Base-by-base conservation (phyloP, 176 grass and related monocot genomes). In the Raddia distichophylla region DNA sequence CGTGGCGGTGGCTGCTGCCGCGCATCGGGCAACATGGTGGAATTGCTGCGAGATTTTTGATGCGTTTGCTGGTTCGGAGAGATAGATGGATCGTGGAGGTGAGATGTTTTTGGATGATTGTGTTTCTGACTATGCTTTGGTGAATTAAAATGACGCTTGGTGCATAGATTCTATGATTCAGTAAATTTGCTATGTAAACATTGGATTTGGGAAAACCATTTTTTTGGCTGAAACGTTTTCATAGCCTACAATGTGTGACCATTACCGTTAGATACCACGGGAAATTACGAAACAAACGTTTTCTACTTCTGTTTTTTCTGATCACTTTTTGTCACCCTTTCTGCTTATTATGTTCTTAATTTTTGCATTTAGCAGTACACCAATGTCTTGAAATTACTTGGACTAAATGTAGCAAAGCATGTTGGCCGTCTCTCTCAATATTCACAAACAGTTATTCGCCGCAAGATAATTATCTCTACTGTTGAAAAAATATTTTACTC, bases 21-120 rank as follows among this genome's bases (percentile, higher is more conserved):
- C 43, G 50, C 85, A 89, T 73, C 89, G 61, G 35, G 61, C 91
- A 47, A 86, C 71, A 69, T 97, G 94, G 89, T 97, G 94, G 94
- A 83, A 94, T 83, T 97, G 91, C 77, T 97, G 94, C 4, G 94
- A 91, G 48, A 17, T 97, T 33, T 84, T 90, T 67, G 94, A 94
- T 83, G 89, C 56, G 1, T 81, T 97, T 63, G 61, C 78, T 72
- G 82, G 89, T 70, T 97, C 89, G 51, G 74, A 65, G 48, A 84
- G 82, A 80, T 90, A 87, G 71, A 54, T 83, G 44, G 60, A 33
- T 63, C 22, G 6, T 63, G 27, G 60, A 85, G 91, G 91, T 97
- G 68, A 90, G 86, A 72, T 75, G 83, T 35, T 75, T 90, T 17
- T 27, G 1, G 6, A 61, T 56, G 19, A 16, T n/a, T 85, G 15